Evolutionary conservation across 1,284 basidiomycete species (phyloP).

Genomic region (Golubevia pallescens): DNA sequence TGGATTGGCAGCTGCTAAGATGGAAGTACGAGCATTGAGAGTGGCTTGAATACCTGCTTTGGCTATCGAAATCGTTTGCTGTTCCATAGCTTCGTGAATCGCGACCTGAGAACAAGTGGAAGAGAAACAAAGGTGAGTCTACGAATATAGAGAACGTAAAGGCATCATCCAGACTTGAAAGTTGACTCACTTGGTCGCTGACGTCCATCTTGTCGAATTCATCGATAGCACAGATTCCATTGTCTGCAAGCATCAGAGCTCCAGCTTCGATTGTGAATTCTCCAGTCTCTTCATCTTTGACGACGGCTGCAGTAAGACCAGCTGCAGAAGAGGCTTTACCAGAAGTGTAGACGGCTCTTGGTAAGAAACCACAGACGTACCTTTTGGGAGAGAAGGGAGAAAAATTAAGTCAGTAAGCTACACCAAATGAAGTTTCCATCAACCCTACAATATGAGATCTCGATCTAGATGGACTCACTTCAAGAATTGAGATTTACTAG

Average conservation of each 20-base stretch:
- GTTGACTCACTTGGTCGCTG: conserved; percentile 31
- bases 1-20: conserved; percentile 63
- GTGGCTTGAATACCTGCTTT: conserved; percentile 69
- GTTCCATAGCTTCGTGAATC: conserved; percentile 64
- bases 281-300: conserved; percentile 63
- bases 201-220: conserved; percentile 65
- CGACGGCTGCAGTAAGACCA: conserved; percentile 62
- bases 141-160: too few species aligned
- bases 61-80: conserved; percentile 83
- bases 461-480: too few species aligned
- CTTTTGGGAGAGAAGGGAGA: conserved; percentile 66
- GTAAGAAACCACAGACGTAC: conserved; percentile 69
- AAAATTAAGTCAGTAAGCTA: not conserved
- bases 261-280: conserved; percentile 62
- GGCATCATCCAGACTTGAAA: too few species aligned
- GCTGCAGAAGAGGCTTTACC: conserved; percentile 62
- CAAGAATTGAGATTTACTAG: conserved; percentile 63
- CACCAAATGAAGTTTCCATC: too few species aligned
- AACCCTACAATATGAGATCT: too few species aligned
- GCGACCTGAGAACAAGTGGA: conserved; percentile 23
- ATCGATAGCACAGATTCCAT: conserved; percentile 64
- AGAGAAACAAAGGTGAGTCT: too few species aligned
- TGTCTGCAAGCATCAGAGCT: conserved; percentile 63
- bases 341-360: conserved; percentile 60
- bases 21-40: conserved; percentile 61